Conservation (phyloP, 2,329 filamentous ascomycete genomes). For the Ceratocystis colombiana region DNA sequence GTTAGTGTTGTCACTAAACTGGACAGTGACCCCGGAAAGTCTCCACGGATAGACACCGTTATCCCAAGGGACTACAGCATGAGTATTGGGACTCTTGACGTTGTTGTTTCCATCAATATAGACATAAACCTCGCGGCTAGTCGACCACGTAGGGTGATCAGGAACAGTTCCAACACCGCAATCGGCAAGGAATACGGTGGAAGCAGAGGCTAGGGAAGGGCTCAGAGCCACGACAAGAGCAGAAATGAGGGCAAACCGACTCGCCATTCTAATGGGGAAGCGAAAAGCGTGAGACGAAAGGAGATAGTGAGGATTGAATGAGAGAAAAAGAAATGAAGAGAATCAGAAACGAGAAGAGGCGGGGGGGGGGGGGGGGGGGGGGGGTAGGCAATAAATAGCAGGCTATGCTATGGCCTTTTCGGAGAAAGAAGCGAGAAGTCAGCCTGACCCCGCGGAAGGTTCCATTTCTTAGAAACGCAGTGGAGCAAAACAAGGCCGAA, state of each 20-base stretch:
- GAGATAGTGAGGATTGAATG: background rate
- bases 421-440: too few species aligned
- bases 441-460: background rate
- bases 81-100: background rate
- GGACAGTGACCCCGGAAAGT: constrained; percentile 15
- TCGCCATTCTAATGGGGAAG: background rate
- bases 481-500: background rate
- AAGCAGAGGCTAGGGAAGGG: background rate
- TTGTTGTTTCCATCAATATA: constrained; percentile 14
- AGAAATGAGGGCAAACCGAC: background rate
- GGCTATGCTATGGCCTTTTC: background rate
- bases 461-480: background rate
- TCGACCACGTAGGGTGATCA: constrained; percentile 15
- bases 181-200: constrained; percentile 17
- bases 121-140: constrained; percentile 13
- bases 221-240: constrained; percentile 7
- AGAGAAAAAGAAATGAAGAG: background rate
- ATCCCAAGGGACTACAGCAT: constrained; percentile 1
- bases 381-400: background rate
- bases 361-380: too few species aligned
- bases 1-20: constrained; percentile 15
- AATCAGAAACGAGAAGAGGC: background rate
- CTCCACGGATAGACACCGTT: constrained; percentile 20
- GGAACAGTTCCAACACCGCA: constrained; percentile 17
- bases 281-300: background rate